Conservation (phyloP, 441 rosid species). For the Flueggea neowawraea region DNA sequence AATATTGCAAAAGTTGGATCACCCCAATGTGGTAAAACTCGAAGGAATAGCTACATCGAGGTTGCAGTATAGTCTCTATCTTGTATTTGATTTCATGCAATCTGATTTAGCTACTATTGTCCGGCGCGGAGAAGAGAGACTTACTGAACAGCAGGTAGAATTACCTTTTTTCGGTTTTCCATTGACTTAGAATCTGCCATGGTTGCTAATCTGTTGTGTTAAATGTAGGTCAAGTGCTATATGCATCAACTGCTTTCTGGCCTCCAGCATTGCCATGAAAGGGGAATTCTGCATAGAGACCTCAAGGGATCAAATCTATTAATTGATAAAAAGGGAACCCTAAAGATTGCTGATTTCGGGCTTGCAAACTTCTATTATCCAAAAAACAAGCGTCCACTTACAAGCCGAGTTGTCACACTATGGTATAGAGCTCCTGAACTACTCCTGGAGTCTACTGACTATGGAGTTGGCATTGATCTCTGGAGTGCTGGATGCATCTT, state of each 20-base stretch:
- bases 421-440: slow-evolving; percentile 94
- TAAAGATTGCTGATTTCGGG: slow-evolving; percentile 61
- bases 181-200: not conserved
- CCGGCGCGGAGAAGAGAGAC: not conserved
- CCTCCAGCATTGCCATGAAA: slow-evolving; percentile 52
- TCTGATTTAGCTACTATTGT: slow-evolving; percentile 5
- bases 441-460: slow-evolving; percentile 57
- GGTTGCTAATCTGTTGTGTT: slow-evolving; percentile 9
- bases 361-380: slow-evolving; percentile 45
- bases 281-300: slow-evolving; percentile 53
- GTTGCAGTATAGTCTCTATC: slow-evolving; percentile 11
- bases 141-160: slow-evolving; percentile 40
- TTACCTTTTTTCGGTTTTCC: not conserved
- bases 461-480: slow-evolving; percentile 74
- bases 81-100: slow-evolving; percentile 11
- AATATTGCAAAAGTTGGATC: slow-evolving; percentile 5
- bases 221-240: slow-evolving; percentile 51
- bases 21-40: slow-evolving; percentile 11
- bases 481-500: slow-evolving; percentile 91
- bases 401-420: slow-evolving; percentile 77
- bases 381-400: slow-evolving; percentile 47
- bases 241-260: slow-evolving; percentile 60
- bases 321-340: slow-evolving; percentile 43
- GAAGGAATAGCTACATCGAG: slow-evolving; percentile 9
- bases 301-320: slow-evolving; percentile 54